Evolutionary conservation across 2,329 filamentous ascomycete genomes (phyloP).

Genomic region (Fusarium mundagurra): DNA sequence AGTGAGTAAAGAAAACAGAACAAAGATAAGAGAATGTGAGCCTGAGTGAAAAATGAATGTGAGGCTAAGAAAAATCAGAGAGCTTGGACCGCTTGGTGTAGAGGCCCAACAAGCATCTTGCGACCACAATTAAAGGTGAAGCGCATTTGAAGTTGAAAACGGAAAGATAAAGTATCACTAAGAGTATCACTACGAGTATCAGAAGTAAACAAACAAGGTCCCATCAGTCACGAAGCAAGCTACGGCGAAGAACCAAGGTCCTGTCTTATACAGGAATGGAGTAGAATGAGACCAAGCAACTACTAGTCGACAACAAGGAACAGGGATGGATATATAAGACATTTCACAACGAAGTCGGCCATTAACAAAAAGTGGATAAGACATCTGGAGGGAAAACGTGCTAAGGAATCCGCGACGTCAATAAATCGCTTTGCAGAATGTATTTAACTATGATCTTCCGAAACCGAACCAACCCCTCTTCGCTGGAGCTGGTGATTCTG

Average conservation of each 20-base stretch:
- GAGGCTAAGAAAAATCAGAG: not conserved
- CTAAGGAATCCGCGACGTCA: constrained; percentile 16
- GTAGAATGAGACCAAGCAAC: constrained; percentile 17
- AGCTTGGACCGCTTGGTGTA: constrained; percentile 8
- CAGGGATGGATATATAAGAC: constrained; percentile 25
- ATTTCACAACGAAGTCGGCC: not conserved
- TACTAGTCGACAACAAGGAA: constrained; percentile 28
- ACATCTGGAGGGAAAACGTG: not conserved
- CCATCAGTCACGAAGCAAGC: constrained; percentile 11
- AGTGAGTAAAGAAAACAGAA: not conserved
- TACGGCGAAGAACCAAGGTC: constrained; percentile 1
- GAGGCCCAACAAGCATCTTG: constrained; percentile 10
- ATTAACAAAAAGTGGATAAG: constrained; percentile 9
- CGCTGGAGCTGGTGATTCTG: constrained; percentile 47
- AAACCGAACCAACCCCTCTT: constrained; percentile 86
- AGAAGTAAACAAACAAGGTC: constrained; percentile 30
- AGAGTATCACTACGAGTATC: not conserved
- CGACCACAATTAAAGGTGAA: not conserved
- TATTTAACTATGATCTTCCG: constrained; percentile 55
- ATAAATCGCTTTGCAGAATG: constrained; percentile 24
- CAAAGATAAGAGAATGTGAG: not conserved
- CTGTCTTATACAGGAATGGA: constrained; percentile 37
- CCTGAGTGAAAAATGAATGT: not conserved
- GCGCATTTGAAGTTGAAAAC: not conserved
- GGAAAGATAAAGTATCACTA: not conserved